phyloP scores from a whole-genome alignment of 768 basidiomycete genomes.

The Pleurotus tuoliensis region DNA sequence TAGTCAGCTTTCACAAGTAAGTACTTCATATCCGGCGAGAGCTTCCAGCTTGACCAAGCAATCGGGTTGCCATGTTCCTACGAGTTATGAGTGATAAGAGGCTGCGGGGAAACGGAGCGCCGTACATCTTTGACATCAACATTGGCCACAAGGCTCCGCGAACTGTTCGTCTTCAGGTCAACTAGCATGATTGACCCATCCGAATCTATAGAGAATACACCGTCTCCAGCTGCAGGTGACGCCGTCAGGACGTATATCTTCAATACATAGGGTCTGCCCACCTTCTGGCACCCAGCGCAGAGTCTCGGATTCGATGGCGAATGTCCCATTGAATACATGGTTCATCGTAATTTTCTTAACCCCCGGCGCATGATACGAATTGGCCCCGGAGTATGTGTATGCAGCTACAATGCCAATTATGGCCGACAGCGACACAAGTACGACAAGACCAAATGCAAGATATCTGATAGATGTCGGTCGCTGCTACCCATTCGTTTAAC shows the following conservation, averaged over 20 bases:
- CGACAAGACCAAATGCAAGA: slow-evolving; percentile 57
- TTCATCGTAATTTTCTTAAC: slow-evolving; percentile 76
- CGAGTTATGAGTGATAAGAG: slow-evolving; percentile 1
- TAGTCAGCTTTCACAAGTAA: slow-evolving; percentile 77
- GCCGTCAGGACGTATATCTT: neutral
- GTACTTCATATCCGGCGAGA: slow-evolving; percentile 90
- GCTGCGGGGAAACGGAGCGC: neutral
- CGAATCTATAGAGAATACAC: slow-evolving; percentile 71
- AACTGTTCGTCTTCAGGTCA: slow-evolving; percentile 73
- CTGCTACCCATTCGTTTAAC: slow-evolving; percentile 19
- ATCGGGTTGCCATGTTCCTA: slow-evolving; percentile 57
- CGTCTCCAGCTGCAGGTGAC: slow-evolving; percentile 76
- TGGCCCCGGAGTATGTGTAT: slow-evolving; percentile 57
- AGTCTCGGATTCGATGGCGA: slow-evolving; percentile 38
- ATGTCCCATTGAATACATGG: slow-evolving; percentile 92
- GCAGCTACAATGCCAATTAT: slow-evolving; percentile 80
- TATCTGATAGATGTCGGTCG: slow-evolving; percentile 52
- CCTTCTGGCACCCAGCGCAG: slow-evolving; percentile 94
- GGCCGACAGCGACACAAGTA: slow-evolving; percentile 56
- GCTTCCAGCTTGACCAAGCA: slow-evolving; percentile 60
- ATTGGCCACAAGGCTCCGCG: slow-evolving; percentile 53
- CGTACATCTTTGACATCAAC: slow-evolving; percentile 65
- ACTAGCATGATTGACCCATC: slow-evolving; percentile 72
- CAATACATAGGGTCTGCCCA: slow-evolving; percentile 25
- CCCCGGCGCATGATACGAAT: slow-evolving; percentile 46